Evolutionary conservation across 352 stramenopile genomes (phyloP), one percentile per base, ranked within the genome.

Genomic region (Globisporangium iwayamae): DNA sequence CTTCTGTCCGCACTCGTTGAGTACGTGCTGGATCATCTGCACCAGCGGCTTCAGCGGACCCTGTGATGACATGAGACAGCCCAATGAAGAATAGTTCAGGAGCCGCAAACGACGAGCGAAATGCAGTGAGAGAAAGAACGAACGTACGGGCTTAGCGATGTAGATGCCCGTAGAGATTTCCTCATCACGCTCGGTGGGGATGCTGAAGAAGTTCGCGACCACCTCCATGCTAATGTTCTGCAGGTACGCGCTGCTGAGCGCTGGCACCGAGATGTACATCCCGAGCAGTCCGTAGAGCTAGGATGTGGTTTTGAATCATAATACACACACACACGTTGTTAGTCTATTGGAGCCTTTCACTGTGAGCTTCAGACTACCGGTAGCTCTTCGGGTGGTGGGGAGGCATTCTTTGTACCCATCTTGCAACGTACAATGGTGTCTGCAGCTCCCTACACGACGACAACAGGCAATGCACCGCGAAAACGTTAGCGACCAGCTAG

Each of bases 241-340:
- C 56, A 92, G 58, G 74, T 86, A 91, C 62, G 74, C 67, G 25
- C 72, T 77, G 57, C 83, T 66, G n/a, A 93, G 67, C 41, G 77
- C 78, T n/a, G 82, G 81, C 45, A 77, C 76, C 2, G 81, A 90
- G 41, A 93, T 93, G 81, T 90, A 93, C 76, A 93, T 90, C 60
- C 85, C 85, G 47, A 93, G 76, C n/a, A 91, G 63, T n/a, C 85
- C 85, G 62, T 89, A 93, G 60, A 89, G 67, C 85, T 93, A 67
- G 43, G 16, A 30, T 28, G 25, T 28, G 25, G 25, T 28, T 28
- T 28, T 28, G 25, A 28, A 28, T 28, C 47, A 11, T 10, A 50
- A 34, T 3, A 38, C 8, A 51, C 1, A 61, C 1, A 61, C 34
- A 34, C 10, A 50, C 2, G 18, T 2, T 25, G 25, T 28, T 28